phyloP scores from a whole-genome alignment of 2,329 filamentous ascomycete genomes.

The Zasmidium cellare region DNA sequence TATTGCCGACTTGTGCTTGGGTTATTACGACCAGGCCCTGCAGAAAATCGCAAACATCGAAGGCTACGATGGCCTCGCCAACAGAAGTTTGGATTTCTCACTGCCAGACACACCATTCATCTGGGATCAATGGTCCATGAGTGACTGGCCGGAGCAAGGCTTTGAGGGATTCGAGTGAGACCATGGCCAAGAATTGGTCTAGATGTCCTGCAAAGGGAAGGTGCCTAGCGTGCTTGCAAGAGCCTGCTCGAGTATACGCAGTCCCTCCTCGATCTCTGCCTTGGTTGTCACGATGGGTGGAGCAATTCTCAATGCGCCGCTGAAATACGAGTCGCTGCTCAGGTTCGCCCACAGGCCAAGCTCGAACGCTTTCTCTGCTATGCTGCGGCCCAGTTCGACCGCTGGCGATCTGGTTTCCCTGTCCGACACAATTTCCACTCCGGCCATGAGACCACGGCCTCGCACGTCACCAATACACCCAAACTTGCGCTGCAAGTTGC shows the following conservation, averaged over 20 bases:
- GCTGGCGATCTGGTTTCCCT: constrained; percentile 24
- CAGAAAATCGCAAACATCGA: background rate
- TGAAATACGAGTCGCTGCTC: constrained; percentile 28
- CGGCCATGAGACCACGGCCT: constrained; percentile 32
- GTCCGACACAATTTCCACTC: constrained; percentile 34
- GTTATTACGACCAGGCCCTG: background rate
- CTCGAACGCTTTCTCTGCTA: constrained; percentile 25
- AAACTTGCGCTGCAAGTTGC: constrained; percentile 25
- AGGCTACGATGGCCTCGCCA: background rate
- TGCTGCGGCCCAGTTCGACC: constrained; percentile 25
- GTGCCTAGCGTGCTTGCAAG: constrained; percentile 48
- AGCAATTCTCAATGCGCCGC: constrained; percentile 32
- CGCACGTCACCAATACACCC: constrained; percentile 35
- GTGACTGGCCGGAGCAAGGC: background rate
- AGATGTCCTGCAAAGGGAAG: constrained; percentile 29
- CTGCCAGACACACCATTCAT: background rate
- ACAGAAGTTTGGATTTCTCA: background rate
- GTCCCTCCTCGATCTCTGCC: constrained; percentile 45
- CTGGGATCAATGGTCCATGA: background rate
- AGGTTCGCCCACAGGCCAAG: constrained; percentile 31
- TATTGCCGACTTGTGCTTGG: background rate
- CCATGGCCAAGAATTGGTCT: background rate
- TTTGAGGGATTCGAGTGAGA: too few relatives aligned
- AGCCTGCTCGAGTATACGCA: constrained; percentile 59
- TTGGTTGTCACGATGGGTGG: constrained; percentile 30